These are phyloP conservation scores for Metschnikowia cerradonensis DNA, from an alignment of 805 yeast genomes.

Conservation along the genomic window DNA sequence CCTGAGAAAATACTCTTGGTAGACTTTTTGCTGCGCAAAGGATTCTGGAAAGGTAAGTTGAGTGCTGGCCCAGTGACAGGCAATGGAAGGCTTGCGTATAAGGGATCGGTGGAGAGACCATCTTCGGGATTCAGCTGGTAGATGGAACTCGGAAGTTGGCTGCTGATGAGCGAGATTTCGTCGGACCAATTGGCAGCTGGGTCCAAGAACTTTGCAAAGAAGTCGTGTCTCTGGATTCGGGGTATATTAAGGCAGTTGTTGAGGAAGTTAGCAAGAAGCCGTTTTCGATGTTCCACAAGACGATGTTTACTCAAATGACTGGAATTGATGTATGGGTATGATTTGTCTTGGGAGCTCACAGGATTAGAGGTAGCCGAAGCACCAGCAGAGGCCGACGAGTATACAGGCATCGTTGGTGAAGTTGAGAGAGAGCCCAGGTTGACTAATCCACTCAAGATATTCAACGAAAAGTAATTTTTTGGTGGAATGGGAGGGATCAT, in stretches of 20 bases:
- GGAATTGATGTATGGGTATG: slow-evolving; percentile 37
- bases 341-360: slow-evolving; percentile 3
- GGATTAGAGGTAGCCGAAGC: slow-evolving; percentile 8
- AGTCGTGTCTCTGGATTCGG: slow-evolving; percentile 52
- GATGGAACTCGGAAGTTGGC: slow-evolving; percentile 39
- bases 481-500: slow-evolving; percentile 91
- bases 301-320: slow-evolving; percentile 35
- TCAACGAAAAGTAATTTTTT: slow-evolving; percentile 37
- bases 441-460: slow-evolving; percentile 32
- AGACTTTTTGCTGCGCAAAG: slow-evolving; percentile 10
- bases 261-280: slow-evolving; percentile 54
- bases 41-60: slow-evolving; percentile 30
- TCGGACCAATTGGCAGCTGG: slow-evolving; percentile 85
- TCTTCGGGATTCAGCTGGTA: slow-evolving; percentile 44
- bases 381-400: slow-evolving; percentile 3
- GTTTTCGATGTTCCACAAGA: slow-evolving; percentile 44
- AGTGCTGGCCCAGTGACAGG: slow-evolving; percentile 27
- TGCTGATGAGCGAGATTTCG: slow-evolving; percentile 38
- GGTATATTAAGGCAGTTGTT: slow-evolving; percentile 64
- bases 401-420: not conserved
- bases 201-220: slow-evolving; percentile 75
- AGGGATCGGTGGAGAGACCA: slow-evolving; percentile 33
- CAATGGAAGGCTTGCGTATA: slow-evolving; percentile 33
- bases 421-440: slow-evolving; percentile 4
- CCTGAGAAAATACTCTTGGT: not conserved